phyloP scores from a whole-genome alignment of 345 rosid genomes.

The Anacardium occidentale region DNA sequence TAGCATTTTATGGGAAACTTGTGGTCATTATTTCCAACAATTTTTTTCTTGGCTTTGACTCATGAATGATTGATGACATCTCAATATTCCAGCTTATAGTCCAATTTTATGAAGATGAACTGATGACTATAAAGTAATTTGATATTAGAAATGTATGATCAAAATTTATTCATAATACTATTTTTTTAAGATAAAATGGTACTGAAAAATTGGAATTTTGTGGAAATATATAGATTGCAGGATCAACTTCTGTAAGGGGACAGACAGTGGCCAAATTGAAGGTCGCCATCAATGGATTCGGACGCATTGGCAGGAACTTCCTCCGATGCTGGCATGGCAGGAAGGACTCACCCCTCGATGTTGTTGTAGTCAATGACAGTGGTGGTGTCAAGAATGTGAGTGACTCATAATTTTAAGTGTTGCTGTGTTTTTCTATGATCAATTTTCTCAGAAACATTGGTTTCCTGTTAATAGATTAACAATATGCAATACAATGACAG shows the following conservation, averaged over 20 bases:
- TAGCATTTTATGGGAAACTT: no score
- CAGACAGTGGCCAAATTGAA: constrained; percentile 81
- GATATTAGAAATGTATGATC: neutral
- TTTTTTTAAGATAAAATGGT: neutral
- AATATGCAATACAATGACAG: constrained; percentile 34
- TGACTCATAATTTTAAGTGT: neutral
- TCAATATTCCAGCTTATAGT: no score
- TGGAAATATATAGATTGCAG: constrained; percentile 39
- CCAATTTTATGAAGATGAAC: no score
- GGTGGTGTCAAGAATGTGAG: constrained; percentile 98
- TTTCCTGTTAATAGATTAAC: neutral
- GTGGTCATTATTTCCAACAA: no score
- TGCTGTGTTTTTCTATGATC: neutral
- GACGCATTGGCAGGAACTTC: constrained; percentile 97
- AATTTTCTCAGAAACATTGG: neutral
- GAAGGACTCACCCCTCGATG: constrained; percentile 89
- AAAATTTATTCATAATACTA: neutral
- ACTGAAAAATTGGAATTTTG: neutral
- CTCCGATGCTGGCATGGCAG: constrained; percentile 99
- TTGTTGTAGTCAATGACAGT: constrained; percentile 90
- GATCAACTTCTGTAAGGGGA: constrained; percentile 50
- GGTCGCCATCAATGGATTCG: constrained; percentile 97
- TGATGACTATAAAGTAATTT: neutral
- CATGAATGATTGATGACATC: no score
- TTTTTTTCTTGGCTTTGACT: no score